A percentile compares a stretch with the other conserved stretches of the same genome.
Conservation (phyloP, 768 basidiomycete species). For the Podaxis pistillaris region DNA sequence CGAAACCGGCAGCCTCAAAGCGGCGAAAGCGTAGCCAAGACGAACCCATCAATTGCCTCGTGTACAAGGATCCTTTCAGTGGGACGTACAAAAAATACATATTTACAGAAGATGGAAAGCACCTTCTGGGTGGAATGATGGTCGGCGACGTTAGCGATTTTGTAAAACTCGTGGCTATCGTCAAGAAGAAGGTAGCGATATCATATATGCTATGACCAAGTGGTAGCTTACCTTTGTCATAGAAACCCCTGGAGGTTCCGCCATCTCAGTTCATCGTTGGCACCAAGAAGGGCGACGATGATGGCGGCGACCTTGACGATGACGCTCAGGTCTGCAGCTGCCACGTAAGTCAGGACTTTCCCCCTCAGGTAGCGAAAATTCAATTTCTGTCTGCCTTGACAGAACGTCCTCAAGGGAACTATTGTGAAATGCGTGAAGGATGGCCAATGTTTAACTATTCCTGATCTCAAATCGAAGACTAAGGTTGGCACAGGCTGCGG, state of each 20-base stretch:
- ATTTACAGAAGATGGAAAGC: constrained; percentile 68
- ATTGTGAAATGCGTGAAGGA: constrained; percentile 49
- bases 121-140: constrained; percentile 78
- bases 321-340: constrained; percentile 74
- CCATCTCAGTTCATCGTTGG: constrained; percentile 70
- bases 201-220: background rate
- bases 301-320: constrained; percentile 68
- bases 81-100: constrained; percentile 76
- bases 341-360: constrained; percentile 37
- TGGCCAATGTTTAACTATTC: constrained; percentile 46
- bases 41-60: constrained; percentile 53
- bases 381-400: background rate
- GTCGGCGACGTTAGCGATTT: constrained; percentile 72
- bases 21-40: constrained; percentile 19
- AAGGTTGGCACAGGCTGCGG: constrained; percentile 75
- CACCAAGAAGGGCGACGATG: constrained; percentile 46
- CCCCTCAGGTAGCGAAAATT: background rate
- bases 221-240: background rate
- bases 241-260: constrained; percentile 65
- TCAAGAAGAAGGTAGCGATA: constrained; percentile 58
- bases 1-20: background rate
- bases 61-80: constrained; percentile 73
- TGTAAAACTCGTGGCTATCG: constrained; percentile 65
- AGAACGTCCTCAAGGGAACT: constrained; percentile 64
- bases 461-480: constrained; percentile 59